Evolutionary conservation across 352 stramenopile genomes (phyloP), one percentile per base, ranked within the genome.

Genomic region (Globisporangium echinulatum): DNA sequence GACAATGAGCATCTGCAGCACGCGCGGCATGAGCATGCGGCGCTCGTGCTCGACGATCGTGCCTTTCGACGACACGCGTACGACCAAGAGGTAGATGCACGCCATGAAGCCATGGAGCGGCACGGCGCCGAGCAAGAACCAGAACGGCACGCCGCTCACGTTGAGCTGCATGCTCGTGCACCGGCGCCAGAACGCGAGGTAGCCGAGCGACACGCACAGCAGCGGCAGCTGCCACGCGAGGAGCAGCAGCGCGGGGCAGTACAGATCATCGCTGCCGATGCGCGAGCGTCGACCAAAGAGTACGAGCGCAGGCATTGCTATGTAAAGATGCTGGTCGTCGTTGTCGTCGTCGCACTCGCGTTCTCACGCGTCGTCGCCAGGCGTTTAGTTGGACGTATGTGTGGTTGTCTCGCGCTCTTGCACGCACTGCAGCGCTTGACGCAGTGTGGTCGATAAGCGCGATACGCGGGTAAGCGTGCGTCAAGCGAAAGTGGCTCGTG

Each of bases 41-140:
- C 76, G 82, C 65, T 95, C 85, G 69, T 92, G 76, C 59, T 90
- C 79, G 44, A 95, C 72, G 61, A 95, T 95, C 55, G 85, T 93
- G 53, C 85, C 85, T 66, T 90, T 88, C 17, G 78, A 72, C 54
- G 85, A 88, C 17, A 95, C 71, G 68, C 90, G 83, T 67, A 91
- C 80, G 63, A 93, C 76, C 75, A 95, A 88, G 68, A 93, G 72
- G 68, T 93, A 88, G 67, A 93, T 82, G 63, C 83, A 91, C 54
- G 71, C 79, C 66, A 90, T 87, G 71, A 95, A 95, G 58, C 75
- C 75, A 25, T 88, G 64, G 25, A 91, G 67, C 48, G 83, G 82
- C 37, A 87, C 68, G 3, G 82, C 72, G 40, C 68, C 69, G 44
- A 95, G 56, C 49, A 88, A 60, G 64, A 90, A 95, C 83, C 83